A percentile compares a stretch with the other conserved stretches of the same genome.
Conservation (phyloP, 257 asterid genomes). For the Phtheirospermum japonicum region DNA sequence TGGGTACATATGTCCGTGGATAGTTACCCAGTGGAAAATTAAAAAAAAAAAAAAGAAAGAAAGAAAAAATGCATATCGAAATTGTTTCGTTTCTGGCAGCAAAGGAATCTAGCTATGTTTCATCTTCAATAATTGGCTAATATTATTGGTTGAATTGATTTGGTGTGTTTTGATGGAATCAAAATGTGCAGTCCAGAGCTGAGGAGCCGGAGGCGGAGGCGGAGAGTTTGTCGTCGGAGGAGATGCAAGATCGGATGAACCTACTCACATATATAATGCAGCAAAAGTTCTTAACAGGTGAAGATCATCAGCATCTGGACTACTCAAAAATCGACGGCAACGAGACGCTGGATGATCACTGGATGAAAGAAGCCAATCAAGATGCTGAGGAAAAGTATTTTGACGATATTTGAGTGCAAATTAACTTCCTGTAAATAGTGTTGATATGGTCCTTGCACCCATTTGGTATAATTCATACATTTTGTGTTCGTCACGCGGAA, state of each 20-base stretch:
- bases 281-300: conserved; percentile 85
- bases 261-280: conserved; percentile 74
- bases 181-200: conserved; percentile 23
- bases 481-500: no score
- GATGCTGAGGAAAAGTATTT: conserved; percentile 98
- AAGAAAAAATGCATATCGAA: no score
- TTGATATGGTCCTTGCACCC: neutral
- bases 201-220: conserved; percentile 27
- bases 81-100: neutral
- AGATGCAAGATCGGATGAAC: conserved; percentile 73
- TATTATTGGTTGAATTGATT: neutral
- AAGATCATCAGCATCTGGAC: conserved; percentile 74
- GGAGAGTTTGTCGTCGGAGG: conserved; percentile 52
- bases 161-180: conserved; percentile 19
- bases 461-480: no score
- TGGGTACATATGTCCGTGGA: no score
- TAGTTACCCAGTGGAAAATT: no score
- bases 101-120: neutral
- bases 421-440: neutral
- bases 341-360: conserved; percentile 83
- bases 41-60: no score
- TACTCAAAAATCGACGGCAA: conserved; percentile 79
- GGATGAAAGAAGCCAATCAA: conserved; percentile 77
- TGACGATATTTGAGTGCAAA: conserved; percentile 52
- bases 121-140: neutral